These are phyloP conservation scores for Saccharomycopsis hybrid DNA, from an alignment of 1,139 yeast species.

Conservation along the genomic window DNA sequence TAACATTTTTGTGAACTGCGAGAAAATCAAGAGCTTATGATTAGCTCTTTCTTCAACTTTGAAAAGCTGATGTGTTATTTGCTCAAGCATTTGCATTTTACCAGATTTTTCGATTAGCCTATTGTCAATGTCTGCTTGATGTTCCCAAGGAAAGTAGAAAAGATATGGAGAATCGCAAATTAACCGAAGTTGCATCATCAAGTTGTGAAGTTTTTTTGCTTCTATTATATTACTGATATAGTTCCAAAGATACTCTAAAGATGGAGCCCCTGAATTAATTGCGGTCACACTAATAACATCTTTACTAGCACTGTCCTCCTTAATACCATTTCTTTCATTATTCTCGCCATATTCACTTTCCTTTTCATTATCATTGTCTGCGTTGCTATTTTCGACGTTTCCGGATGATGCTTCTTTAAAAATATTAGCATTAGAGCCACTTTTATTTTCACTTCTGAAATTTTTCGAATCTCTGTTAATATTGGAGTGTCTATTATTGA, in stretches of 20 bases:
- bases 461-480: not conserved
- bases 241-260: slow-evolving; percentile 17
- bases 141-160: slow-evolving; percentile 75
- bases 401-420: too few species aligned
- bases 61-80: slow-evolving; percentile 47
- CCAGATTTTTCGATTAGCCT: slow-evolving; percentile 50
- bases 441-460: not conserved
- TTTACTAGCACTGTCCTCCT: not conserved
- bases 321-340: not conserved
- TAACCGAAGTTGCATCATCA: slow-evolving; percentile 76
- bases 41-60: slow-evolving; percentile 26
- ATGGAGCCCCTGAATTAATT: slow-evolving; percentile 10
- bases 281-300: too few species aligned
- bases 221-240: slow-evolving; percentile 30
- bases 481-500: not conserved
- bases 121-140: slow-evolving; percentile 32
- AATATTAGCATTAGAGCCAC: not conserved
- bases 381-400: too few species aligned
- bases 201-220: slow-evolving; percentile 49
- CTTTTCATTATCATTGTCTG: not conserved
- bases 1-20: slow-evolving; percentile 76
- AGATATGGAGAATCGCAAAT: slow-evolving; percentile 82
- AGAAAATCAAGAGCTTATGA: slow-evolving; percentile 72
- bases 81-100: slow-evolving; percentile 64
- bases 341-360: too few species aligned